phyloP scores from a whole-genome alignment of 495 filamentous ascomycete species.

The Coniosporium apollinis region DNA sequence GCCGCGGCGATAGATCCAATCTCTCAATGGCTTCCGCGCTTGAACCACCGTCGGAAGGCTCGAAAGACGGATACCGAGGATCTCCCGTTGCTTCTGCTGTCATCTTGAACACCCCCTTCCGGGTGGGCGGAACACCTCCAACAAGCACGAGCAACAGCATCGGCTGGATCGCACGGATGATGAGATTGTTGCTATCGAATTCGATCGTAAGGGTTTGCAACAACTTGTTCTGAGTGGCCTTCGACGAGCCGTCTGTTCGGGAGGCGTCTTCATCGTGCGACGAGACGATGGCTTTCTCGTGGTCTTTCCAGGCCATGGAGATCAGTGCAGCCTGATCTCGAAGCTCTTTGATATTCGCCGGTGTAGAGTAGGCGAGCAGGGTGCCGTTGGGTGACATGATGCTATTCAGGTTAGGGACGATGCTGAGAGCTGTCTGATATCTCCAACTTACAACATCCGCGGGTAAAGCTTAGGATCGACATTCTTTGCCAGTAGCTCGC shows the following conservation, averaged over 20 bases:
- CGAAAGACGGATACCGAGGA: constrained; percentile 15
- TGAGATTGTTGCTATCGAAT: constrained; percentile 19
- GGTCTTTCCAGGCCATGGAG: constrained; percentile 24
- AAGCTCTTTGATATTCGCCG: constrained; percentile 20
- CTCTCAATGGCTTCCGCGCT: too few species aligned
- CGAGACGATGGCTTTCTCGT: too few species aligned
- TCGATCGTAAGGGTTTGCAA: constrained; percentile 24
- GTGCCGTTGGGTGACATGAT: constrained; percentile 27
- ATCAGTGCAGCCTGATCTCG: constrained; percentile 23
- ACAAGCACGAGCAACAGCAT: constrained; percentile 23
- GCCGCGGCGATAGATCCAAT: too few species aligned
- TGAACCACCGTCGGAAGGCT: neutral
- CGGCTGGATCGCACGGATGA: constrained; percentile 23
- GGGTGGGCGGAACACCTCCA: constrained; percentile 20
- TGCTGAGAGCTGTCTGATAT: neutral
- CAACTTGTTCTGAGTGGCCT: constrained; percentile 1
- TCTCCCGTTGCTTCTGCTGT: constrained; percentile 17
- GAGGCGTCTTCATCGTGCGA: too few species aligned
- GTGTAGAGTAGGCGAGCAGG: constrained; percentile 23
- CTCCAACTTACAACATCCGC: constrained; percentile 20
- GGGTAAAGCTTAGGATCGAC: constrained; percentile 21
- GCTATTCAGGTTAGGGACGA: constrained; percentile 9
- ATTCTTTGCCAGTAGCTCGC: constrained; percentile 24
- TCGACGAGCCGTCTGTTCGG: too few species aligned
- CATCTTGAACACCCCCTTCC: constrained; percentile 16